phyloP scores from a whole-genome alignment of 768 basidiomycete genomes.

The Trametes cubensis region DNA sequence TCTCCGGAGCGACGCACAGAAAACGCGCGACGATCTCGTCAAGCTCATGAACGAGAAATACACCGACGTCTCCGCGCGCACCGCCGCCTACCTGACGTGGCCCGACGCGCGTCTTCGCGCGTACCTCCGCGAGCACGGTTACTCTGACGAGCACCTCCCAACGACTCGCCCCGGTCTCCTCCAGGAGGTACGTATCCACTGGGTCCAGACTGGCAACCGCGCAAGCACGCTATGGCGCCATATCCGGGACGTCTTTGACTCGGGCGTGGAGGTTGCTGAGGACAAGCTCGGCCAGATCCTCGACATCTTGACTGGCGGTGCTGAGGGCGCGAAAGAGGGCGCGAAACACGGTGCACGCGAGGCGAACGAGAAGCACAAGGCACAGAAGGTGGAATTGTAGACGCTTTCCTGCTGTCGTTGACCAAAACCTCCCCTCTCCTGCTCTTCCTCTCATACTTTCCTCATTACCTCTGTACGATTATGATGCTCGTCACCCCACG shows the following conservation, averaged over 20 bases:
- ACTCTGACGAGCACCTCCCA: conserved; percentile 71
- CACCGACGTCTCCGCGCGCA: conserved; percentile 34
- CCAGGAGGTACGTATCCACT: conserved; percentile 80
- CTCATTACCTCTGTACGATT: neutral
- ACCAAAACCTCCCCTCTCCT: neutral
- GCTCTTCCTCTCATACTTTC: neutral
- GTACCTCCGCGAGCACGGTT: conserved; percentile 77
- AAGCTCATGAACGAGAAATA: conserved; percentile 74
- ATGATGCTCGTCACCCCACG: neutral
- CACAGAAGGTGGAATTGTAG: conserved; percentile 24
- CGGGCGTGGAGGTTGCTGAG: conserved; percentile 72
- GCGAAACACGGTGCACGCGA: conserved; percentile 30
- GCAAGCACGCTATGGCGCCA: conserved; percentile 60
- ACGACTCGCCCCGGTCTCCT: conserved; percentile 74
- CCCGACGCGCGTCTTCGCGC: conserved; percentile 91
- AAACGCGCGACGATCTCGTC: conserved; percentile 76
- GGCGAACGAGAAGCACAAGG: conserved; percentile 30
- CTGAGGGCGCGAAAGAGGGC: conserved; percentile 36
- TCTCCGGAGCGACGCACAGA: conserved; percentile 54
- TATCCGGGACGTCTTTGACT: conserved; percentile 68
- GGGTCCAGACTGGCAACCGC: conserved; percentile 63
- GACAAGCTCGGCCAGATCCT: conserved; percentile 60
- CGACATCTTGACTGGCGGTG: conserved; percentile 46
- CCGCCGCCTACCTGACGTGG: conserved; percentile 81
- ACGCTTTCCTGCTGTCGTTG: too few species aligned